Conservation (phyloP, 2,329 filamentous ascomycete species). For the Venturia effusa region DNA sequence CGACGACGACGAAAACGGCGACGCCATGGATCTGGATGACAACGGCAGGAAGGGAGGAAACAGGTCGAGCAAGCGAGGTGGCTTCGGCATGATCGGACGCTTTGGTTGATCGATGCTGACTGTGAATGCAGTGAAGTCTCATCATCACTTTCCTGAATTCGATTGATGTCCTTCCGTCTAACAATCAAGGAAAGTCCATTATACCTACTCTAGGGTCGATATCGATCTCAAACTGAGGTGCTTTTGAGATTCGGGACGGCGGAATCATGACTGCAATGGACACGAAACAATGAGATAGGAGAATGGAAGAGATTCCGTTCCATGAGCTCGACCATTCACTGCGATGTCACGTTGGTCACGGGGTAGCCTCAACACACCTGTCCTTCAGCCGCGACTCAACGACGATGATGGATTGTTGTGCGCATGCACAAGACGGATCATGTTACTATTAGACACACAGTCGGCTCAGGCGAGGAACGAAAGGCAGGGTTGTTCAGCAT, state of each 20-base stretch:
- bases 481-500: too few relatives aligned
- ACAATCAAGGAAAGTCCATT: too few relatives aligned
- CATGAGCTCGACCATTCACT: background rate
- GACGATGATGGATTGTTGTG: too few relatives aligned
- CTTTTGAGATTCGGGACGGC: background rate
- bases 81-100: background rate
- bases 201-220: background rate
- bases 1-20: conserved; percentile 7
- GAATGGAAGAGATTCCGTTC: background rate
- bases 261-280: background rate
- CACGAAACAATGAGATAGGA: background rate
- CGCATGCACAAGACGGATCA: too few relatives aligned
- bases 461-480: too few relatives aligned
- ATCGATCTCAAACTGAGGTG: background rate
- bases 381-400: too few relatives aligned
- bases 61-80: conserved; percentile 1
- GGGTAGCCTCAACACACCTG: too few relatives aligned
- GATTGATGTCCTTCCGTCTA: too few relatives aligned
- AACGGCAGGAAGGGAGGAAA: conserved; percentile 7
- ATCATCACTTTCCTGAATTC: too few relatives aligned
- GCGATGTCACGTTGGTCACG: too few relatives aligned
- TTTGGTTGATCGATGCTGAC: background rate
- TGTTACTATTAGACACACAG: too few relatives aligned
- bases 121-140: background rate
- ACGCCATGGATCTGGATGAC: conserved; percentile 10